These are phyloP conservation scores for Diplocarpon rosae DNA, from an alignment of 2,329 filamentous ascomycete genomes.

Conservation along the genomic window DNA sequence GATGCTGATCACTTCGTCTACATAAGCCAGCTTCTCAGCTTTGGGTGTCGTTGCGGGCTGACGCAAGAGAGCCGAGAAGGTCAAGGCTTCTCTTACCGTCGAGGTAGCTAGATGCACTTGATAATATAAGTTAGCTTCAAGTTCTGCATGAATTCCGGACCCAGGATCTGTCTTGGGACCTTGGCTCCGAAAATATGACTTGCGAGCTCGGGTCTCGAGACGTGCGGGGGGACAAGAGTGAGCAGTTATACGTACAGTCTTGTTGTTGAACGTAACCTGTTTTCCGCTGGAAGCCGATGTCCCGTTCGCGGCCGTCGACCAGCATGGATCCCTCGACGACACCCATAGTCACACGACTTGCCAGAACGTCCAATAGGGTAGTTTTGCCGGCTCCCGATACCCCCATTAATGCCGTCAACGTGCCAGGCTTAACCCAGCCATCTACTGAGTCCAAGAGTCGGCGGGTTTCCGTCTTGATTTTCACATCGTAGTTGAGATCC, in stretches of 20 bases:
- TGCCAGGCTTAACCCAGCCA: slow-evolving; percentile 62
- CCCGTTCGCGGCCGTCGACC: slow-evolving; percentile 13
- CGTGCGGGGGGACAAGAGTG: no score
- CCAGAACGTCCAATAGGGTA: slow-evolving; percentile 69
- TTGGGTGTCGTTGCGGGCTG: slow-evolving; percentile 60
- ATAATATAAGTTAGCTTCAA: no score
- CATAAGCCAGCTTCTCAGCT: slow-evolving; percentile 74
- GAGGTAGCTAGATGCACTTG: slow-evolving; percentile 59
- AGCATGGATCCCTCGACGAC: slow-evolving; percentile 73
- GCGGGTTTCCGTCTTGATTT: slow-evolving; percentile 50
- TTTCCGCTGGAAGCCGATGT: slow-evolving; percentile 72
- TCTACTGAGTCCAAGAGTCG: slow-evolving; percentile 57
- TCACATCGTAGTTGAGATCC: slow-evolving; percentile 58
- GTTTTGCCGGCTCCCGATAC: slow-evolving; percentile 72
- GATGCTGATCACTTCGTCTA: slow-evolving; percentile 83
- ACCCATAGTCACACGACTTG: slow-evolving; percentile 72
- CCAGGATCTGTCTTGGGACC: no score
- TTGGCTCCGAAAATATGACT: no score
- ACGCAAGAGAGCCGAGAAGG: slow-evolving; percentile 73
- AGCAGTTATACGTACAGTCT: slow-evolving; percentile 32
- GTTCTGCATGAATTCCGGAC: no score
- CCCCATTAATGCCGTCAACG: slow-evolving; percentile 56
- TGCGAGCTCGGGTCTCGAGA: no score
- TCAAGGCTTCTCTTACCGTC: slow-evolving; percentile 77
- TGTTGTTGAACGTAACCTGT: slow-evolving; percentile 85